Conservation (phyloP, 495 filamentous ascomycete species). For the Hapsidospora chrysogenum region DNA sequence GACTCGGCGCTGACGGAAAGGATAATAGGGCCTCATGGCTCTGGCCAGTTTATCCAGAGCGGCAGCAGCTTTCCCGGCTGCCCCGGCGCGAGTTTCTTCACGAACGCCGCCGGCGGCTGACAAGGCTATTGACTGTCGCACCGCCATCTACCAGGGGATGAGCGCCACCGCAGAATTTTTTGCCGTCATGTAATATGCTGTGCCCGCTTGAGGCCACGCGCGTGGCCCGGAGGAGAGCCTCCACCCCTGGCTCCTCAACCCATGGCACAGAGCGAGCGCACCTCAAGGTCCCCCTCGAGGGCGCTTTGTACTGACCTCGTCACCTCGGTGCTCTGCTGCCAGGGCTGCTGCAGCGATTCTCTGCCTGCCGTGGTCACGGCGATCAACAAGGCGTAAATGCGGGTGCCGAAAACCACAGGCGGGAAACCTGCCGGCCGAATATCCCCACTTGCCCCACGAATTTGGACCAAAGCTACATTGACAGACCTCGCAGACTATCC, state of each 20-base stretch:
- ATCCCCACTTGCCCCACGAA: no score
- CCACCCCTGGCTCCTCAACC: no score
- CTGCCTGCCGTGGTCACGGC: slow-evolving; percentile 20
- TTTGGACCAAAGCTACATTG: no score
- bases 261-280: no score
- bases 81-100: slow-evolving; percentile 66
- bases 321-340: slow-evolving; percentile 63
- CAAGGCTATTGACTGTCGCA: slow-evolving; percentile 48
- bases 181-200: slow-evolving; percentile 59
- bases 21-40: slow-evolving; percentile 56
- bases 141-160: slow-evolving; percentile 57
- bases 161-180: slow-evolving; percentile 61
- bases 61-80: slow-evolving; percentile 68
- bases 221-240: slow-evolving; percentile 52
- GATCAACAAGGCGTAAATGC: slow-evolving; percentile 15
- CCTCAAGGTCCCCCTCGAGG: no score
- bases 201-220: slow-evolving; percentile 67
- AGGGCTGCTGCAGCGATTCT: slow-evolving; percentile 27
- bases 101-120: slow-evolving; percentile 49
- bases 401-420: no score
- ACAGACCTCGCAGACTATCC: no score
- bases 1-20: slow-evolving; percentile 57
- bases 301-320: slow-evolving; percentile 71
- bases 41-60: slow-evolving; percentile 64
- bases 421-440: no score